Conservation (phyloP, 805 yeast species). For the Teunomyces lycoperdinae region DNA sequence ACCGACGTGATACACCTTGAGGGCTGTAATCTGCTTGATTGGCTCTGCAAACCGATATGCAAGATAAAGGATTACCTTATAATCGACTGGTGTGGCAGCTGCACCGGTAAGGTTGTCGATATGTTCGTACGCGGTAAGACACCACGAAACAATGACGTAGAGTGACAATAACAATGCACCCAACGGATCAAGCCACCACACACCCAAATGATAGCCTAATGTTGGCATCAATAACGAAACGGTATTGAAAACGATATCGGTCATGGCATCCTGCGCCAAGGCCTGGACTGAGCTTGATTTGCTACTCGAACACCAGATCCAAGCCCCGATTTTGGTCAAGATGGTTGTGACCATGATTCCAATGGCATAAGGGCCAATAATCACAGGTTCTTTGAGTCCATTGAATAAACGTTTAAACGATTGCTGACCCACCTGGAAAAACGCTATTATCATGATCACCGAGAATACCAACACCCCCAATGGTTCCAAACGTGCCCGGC, state of each 20-base stretch:
- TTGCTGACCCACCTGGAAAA: slow-evolving; percentile 68
- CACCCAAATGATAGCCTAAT: slow-evolving; percentile 46
- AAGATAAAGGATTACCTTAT: slow-evolving; percentile 64
- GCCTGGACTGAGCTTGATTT: slow-evolving; percentile 72
- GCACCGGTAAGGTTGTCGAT: slow-evolving; percentile 75
- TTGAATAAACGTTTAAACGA: slow-evolving; percentile 49
- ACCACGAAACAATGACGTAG: slow-evolving; percentile 66
- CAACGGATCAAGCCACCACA: slow-evolving; percentile 73
- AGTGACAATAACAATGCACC: slow-evolving; percentile 66
- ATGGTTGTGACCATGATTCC: slow-evolving; percentile 64
- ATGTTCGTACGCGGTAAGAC: slow-evolving; percentile 63
- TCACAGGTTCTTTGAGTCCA: slow-evolving; percentile 34
- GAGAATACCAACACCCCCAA: slow-evolving; percentile 75
- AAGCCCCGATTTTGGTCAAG: slow-evolving; percentile 56
- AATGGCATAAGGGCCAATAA: slow-evolving; percentile 49
- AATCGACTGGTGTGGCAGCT: slow-evolving; percentile 58
- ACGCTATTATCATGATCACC: slow-evolving; percentile 66
- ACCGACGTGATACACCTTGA: slow-evolving; percentile 76
- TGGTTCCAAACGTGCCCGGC: slow-evolving; percentile 71
- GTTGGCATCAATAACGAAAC: slow-evolving; percentile 72
- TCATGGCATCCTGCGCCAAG: slow-evolving; percentile 76
- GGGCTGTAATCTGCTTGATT: slow-evolving; percentile 59
- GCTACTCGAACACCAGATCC: slow-evolving; percentile 59
- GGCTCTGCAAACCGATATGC: slow-evolving; percentile 68
- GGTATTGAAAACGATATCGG: slow-evolving; percentile 70